These are phyloP conservation scores for Phytophthora macrochlamydospora DNA, from an alignment of 352 stramenopile genomes.

Conservation along the genomic window DNA sequence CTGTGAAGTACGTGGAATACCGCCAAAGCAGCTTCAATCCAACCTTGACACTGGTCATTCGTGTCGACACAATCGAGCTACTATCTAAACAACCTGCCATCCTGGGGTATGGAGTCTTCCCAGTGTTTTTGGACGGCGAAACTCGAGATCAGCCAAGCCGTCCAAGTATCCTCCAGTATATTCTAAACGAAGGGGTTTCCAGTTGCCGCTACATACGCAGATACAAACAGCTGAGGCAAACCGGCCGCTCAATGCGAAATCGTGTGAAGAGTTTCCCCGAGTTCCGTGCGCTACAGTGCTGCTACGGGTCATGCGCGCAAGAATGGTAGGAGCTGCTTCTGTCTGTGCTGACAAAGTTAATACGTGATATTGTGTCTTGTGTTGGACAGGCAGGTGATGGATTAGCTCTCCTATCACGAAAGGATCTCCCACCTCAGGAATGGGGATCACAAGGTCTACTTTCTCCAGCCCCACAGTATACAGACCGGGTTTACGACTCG, in stretches of 20 bases:
- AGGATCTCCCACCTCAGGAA: slow-evolving; percentile 46
- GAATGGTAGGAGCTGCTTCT: slow-evolving; percentile 31
- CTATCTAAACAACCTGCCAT: slow-evolving; percentile 56
- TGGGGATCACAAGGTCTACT: slow-evolving; percentile 61
- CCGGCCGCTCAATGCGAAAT: slow-evolving; percentile 39
- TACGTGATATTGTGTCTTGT: background rate
- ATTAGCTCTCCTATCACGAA: slow-evolving; percentile 59
- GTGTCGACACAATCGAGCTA: slow-evolving; percentile 82
- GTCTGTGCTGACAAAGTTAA: too few relatives aligned
- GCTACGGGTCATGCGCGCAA: slow-evolving; percentile 63
- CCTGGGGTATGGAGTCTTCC: slow-evolving; percentile 74
- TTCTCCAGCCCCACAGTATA: slow-evolving; percentile 52
- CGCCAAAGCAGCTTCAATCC: slow-evolving; percentile 78
- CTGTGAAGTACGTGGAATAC: slow-evolving; percentile 68
- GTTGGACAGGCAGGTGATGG: slow-evolving; percentile 45
- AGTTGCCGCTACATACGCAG: slow-evolving; percentile 74
- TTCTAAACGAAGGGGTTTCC: slow-evolving; percentile 77
- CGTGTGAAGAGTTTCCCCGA: slow-evolving; percentile 42
- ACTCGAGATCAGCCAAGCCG: slow-evolving; percentile 55
- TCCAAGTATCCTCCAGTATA: slow-evolving; percentile 54
- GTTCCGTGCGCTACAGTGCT: slow-evolving; percentile 85
- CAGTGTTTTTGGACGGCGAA: slow-evolving; percentile 78
- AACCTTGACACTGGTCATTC: slow-evolving; percentile 82
- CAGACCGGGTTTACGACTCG: slow-evolving; percentile 58
- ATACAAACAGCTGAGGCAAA: slow-evolving; percentile 39